phyloP scores from a whole-genome alignment of 192 early-diverging fungal genomes.

The Coemansia sp. region DNA sequence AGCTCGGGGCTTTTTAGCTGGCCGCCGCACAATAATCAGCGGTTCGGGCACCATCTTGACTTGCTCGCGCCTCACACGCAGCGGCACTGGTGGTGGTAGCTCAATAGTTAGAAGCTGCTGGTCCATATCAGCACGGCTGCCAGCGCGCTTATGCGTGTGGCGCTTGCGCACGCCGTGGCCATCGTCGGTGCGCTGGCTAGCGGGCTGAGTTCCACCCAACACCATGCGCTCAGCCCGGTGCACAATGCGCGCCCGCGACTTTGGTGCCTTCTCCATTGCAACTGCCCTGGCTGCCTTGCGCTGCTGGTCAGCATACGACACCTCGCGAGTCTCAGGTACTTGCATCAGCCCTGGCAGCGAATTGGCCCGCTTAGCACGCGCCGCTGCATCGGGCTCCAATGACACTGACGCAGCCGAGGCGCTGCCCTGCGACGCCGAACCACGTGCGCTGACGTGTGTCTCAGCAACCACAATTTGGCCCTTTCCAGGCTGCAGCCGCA shows the following conservation, averaged over 20 bases:
- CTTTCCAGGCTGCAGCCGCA: conserved; percentile 50
- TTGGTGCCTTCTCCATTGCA: conserved; percentile 17
- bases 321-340: conserved; percentile 52
- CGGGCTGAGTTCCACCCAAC: conserved; percentile 26
- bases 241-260: conserved; percentile 27
- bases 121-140: conserved; percentile 48
- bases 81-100: conserved; percentile 54
- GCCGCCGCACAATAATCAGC: conserved; percentile 48
- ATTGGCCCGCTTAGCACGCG: conserved; percentile 48
- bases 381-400: conserved; percentile 21
- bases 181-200: neutral
- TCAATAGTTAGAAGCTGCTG: conserved; percentile 43
- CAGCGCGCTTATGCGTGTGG: conserved; percentile 26
- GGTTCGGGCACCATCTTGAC: conserved; percentile 39
- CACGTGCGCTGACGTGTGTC: conserved; percentile 20
- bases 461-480: conserved; percentile 53
- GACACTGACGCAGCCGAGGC: conserved; percentile 6
- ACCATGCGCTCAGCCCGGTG: conserved; percentile 51
- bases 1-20: neutral
- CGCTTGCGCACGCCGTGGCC: conserved; percentile 2
- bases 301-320: conserved; percentile 50
- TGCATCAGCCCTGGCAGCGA: conserved; percentile 49
- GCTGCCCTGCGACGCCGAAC: conserved; percentile 4
- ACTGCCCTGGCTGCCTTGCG: conserved; percentile 34
- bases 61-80: conserved; percentile 51